These are phyloP conservation scores for Rhodotorula sp. DNA, from an alignment of 1,284 basidiomycete species.

Conservation along the genomic window DNA sequence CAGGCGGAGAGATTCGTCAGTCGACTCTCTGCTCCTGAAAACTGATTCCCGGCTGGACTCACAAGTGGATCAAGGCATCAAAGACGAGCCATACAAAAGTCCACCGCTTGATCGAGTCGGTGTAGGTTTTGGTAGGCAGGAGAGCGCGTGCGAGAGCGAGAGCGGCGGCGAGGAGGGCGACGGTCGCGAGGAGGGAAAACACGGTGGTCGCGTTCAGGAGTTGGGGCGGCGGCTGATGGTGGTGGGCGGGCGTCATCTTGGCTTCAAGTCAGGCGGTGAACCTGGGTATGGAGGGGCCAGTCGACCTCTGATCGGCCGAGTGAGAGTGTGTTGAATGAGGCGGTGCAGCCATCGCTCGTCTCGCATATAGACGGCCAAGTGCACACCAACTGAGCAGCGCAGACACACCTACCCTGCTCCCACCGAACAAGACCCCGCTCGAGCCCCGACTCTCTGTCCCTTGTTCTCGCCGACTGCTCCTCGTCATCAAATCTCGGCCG, in stretches of 20 bases:
- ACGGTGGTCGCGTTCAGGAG: constrained; percentile 27
- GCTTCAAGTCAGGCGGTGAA: not conserved
- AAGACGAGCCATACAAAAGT: constrained; percentile 72
- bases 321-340: not conserved
- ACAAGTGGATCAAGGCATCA: constrained; percentile 66
- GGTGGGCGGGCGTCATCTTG: not conserved
- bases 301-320: not conserved
- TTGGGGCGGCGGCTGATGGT: constrained; percentile 11
- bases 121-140: constrained; percentile 3
- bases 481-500: too few relatives aligned
- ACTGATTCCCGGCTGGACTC: not conserved
- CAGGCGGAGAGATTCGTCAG: not conserved
- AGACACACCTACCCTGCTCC: not conserved
- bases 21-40: not conserved
- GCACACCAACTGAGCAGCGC: too few relatives aligned
- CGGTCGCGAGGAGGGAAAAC: constrained; percentile 21
- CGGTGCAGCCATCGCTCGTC: not conserved
- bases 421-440: not conserved
- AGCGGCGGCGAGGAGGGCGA: constrained; percentile 21
- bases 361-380: not conserved
- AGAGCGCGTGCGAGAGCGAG: not conserved
- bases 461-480: too few relatives aligned
- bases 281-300: too few relatives aligned
- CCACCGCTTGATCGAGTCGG: not conserved
- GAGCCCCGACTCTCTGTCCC: too few relatives aligned